Conservation (phyloP, 148 eudicot species). For the Simmondsia chinensis region DNA sequence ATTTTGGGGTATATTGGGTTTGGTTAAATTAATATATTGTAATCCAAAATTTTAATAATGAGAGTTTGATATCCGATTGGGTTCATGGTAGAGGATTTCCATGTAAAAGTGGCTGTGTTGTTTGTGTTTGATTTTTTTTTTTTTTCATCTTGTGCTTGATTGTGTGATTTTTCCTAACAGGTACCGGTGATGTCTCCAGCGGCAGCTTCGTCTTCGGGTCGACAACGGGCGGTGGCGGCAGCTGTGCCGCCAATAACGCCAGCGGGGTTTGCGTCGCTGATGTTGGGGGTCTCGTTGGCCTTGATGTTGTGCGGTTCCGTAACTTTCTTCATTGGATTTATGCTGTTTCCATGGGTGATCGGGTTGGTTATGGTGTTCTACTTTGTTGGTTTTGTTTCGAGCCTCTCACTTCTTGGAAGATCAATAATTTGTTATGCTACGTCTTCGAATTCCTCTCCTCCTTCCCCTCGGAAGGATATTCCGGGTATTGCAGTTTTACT, state of each 20-base stretch:
- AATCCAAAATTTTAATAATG: no score
- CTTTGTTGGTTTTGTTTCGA: slow-evolving; percentile 68
- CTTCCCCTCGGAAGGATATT: slow-evolving; percentile 40
- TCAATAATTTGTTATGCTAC: slow-evolving; percentile 45
- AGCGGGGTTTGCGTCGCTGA: slow-evolving; percentile 84
- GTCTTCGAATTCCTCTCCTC: slow-evolving; percentile 9
- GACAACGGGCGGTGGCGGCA: slow-evolving; percentile 12
- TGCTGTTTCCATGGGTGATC: slow-evolving; percentile 94
- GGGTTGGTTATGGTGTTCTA: slow-evolving; percentile 75
- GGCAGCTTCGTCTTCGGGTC: background rate
- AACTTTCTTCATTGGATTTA: slow-evolving; percentile 78
- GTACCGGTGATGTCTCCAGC: slow-evolving; percentile 4
- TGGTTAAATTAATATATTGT: no score
- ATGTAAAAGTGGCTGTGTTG: no score
- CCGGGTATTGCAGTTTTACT: slow-evolving; percentile 40
- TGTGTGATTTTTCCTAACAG: slow-evolving; percentile 10
- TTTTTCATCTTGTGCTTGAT: background rate
- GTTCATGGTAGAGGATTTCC: no score
- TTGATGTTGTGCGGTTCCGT: slow-evolving; percentile 93
- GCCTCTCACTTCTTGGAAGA: slow-evolving; percentile 56
- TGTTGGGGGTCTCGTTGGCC: slow-evolving; percentile 73
- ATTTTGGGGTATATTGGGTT: no score
- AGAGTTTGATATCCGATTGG: no score
- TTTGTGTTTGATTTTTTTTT: no score
- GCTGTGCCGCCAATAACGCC: slow-evolving; percentile 66